phyloP scores from a whole-genome alignment of 2,329 filamentous ascomycete species.

The Gremmenia infestans region DNA sequence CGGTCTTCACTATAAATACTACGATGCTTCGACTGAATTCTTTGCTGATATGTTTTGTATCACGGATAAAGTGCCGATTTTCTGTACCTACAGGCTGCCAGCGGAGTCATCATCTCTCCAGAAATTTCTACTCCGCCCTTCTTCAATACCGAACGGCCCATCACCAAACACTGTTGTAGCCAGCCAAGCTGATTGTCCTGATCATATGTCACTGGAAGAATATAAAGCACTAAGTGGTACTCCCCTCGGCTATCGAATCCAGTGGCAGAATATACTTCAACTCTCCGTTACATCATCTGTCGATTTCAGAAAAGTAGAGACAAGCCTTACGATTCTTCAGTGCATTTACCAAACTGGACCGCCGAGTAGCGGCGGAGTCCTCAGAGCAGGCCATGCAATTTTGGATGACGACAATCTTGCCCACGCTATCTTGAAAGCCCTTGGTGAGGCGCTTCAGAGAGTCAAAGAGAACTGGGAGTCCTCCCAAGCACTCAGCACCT shows the following conservation, averaged over 20 bases:
- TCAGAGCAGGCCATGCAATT: constrained; percentile 34
- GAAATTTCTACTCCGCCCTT: background rate
- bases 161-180: constrained; percentile 39
- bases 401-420: constrained; percentile 33
- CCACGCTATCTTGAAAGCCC: constrained; percentile 27
- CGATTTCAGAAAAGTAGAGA: constrained; percentile 46
- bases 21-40: background rate
- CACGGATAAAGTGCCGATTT: background rate
- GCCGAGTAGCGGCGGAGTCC: constrained; percentile 2
- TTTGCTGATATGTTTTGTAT: constrained; percentile 1
- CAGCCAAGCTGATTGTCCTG: constrained; percentile 42
- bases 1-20: constrained; percentile 10
- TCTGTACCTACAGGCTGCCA: constrained; percentile 1
- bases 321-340: constrained; percentile 44
- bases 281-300: constrained; percentile 44
- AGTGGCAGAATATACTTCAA: constrained; percentile 51
- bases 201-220: constrained; percentile 45
- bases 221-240: constrained; percentile 47
- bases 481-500: constrained; percentile 36
- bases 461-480: constrained; percentile 48
- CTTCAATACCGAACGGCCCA: background rate
- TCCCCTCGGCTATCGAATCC: constrained; percentile 42
- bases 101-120: constrained; percentile 2
- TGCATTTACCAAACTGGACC: constrained; percentile 44
- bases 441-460: constrained; percentile 31